Conservation (phyloP, 495 filamentous ascomycete genomes). For the Viridothelium virens region DNA sequence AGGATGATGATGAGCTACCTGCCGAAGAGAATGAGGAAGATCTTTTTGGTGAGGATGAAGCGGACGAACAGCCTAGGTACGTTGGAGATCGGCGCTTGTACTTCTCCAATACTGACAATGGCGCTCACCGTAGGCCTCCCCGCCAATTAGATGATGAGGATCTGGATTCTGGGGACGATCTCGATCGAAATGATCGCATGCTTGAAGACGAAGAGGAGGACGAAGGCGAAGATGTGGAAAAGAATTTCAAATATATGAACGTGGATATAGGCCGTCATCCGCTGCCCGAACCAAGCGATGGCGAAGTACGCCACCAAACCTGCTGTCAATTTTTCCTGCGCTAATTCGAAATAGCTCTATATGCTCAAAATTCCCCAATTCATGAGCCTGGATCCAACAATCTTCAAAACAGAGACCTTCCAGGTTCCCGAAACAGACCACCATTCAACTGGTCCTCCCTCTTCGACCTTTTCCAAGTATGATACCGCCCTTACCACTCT, state of each 20-base stretch:
- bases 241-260: constrained; percentile 28
- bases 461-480: constrained; percentile 48
- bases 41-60: constrained; percentile 24
- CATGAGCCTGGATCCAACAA: constrained; percentile 63
- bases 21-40: constrained; percentile 19
- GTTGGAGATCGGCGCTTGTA: constrained; percentile 14
- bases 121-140: constrained; percentile 38
- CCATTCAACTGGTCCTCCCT: constrained; percentile 37
- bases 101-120: constrained; percentile 26
- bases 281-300: constrained; percentile 62
- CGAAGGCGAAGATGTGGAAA: constrained; percentile 25
- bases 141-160: constrained; percentile 64
- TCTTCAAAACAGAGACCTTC: constrained; percentile 68
- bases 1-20: constrained; percentile 11
- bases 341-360: constrained; percentile 50
- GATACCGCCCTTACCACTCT: constrained; percentile 59
- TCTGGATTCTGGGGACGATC: constrained; percentile 73
- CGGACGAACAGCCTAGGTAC: constrained; percentile 22
- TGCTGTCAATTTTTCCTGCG: neutral
- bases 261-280: constrained; percentile 44
- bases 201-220: constrained; percentile 24
- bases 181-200: constrained; percentile 47
- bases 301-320: constrained; percentile 25
- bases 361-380: constrained; percentile 73
- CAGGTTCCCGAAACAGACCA: constrained; percentile 52